Percentiles rank a stretch among this genome's conserved stretches.
Conservation (phyloP, 1,139 yeast genomes). For the Schizosaccharomyces versatilis region DNA sequence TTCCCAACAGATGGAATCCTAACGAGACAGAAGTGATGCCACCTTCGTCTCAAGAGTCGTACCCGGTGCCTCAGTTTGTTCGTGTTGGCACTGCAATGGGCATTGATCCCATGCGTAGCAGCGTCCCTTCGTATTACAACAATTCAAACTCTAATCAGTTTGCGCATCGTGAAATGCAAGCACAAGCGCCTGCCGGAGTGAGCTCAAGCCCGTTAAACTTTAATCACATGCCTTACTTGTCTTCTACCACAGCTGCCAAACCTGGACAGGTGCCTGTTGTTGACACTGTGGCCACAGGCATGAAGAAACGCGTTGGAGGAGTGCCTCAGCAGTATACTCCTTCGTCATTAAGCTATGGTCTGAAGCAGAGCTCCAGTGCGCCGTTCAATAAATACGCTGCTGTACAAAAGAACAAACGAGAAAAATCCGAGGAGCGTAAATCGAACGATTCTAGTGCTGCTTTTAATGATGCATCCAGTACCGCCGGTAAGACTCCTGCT, state of each 20-base stretch:
- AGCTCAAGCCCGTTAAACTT: not conserved
- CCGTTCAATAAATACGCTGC: not conserved
- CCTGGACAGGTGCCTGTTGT: not conserved
- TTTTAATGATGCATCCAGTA: too few relatives aligned
- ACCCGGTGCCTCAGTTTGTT: not conserved
- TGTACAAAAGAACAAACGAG: not conserved
- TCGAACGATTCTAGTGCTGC: too few relatives aligned
- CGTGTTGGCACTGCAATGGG: constrained; percentile 1
- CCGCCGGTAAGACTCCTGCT: not conserved
- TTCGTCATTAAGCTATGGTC: not conserved
- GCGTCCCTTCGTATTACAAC: not conserved
- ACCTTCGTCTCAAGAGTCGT: too few relatives aligned
- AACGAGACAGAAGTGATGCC: too few relatives aligned
- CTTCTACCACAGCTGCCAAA: not conserved
- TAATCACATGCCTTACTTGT: constrained; percentile 1
- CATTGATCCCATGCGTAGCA: not conserved
- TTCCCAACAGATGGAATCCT: too few relatives aligned
- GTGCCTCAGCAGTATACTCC: not conserved
- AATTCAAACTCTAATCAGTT: not conserved
- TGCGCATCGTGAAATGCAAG: not conserved
- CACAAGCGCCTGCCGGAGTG: not conserved
- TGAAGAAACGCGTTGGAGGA: not conserved
- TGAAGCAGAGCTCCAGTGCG: not conserved
- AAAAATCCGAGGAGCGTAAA: not conserved
- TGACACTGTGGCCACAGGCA: not conserved